Percentiles rank a stretch among this genome's conserved stretches.
These are phyloP conservation scores for Claviceps paspali DNA, from an alignment of 2,329 filamentous ascomycete species.

Conservation along the genomic window DNA sequence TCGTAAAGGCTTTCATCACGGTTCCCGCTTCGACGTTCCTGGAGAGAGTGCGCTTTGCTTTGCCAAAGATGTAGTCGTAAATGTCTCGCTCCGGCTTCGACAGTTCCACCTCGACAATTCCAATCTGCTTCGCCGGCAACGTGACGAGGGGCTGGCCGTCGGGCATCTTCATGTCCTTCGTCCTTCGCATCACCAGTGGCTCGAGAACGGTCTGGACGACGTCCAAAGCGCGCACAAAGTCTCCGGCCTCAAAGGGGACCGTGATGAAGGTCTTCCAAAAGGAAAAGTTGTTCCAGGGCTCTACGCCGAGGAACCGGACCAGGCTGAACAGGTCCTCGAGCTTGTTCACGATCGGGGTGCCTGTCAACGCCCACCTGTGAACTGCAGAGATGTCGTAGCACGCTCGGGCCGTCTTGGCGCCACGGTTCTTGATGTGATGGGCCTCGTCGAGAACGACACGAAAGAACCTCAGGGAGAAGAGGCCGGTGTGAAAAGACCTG, in stretches of 20 bases:
- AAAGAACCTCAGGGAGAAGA: conserved; percentile 92
- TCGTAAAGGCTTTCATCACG: conserved; percentile 87
- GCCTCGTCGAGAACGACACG: conserved; percentile 91
- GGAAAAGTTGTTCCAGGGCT: conserved; percentile 97
- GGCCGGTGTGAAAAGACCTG: conserved; percentile 48
- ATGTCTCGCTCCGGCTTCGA: conserved; percentile 76
- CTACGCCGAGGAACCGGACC: conserved; percentile 81
- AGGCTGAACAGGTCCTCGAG: conserved; percentile 90
- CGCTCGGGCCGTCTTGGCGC: conserved; percentile 86
- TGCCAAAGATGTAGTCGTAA: conserved; percentile 77
- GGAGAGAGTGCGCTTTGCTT: conserved; percentile 71
- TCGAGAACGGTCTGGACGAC: conserved; percentile 96
- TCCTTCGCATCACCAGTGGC: conserved; percentile 84
- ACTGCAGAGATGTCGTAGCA: conserved; percentile 79
- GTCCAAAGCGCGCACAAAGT: conserved; percentile 84
- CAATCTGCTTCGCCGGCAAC: conserved; percentile 63
- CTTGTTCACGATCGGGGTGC: conserved; percentile 92
- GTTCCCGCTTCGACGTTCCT: conserved; percentile 84
- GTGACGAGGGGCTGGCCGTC: conserved; percentile 61
- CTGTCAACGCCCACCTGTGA: conserved; percentile 87
- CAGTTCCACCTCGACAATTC: conserved; percentile 78
- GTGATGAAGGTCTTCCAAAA: conserved; percentile 99
- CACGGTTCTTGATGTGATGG: conserved; percentile 78
- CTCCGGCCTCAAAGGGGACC: conserved; percentile 86
- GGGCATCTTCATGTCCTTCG: conserved; percentile 96